Base-by-base conservation (phyloP, 1,284 basidiomycete species). In the Papiliotrema fonsecae region DNA sequence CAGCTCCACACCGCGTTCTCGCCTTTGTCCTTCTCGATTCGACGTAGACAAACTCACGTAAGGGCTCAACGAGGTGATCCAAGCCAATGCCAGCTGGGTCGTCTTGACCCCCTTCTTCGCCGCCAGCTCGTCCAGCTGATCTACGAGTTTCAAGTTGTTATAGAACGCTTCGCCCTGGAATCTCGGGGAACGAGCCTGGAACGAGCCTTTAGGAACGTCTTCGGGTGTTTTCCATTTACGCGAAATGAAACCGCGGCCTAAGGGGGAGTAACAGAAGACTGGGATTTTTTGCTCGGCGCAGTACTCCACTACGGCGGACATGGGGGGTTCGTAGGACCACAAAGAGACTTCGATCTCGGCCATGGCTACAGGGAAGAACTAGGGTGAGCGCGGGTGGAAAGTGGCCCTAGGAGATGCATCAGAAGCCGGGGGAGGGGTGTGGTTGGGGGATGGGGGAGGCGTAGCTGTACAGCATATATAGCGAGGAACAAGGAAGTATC, bases 331-430 rank as follows among this genome's bases (percentile, higher is more conserved):
- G 62, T 90, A 88, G 71, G 86, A 90, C 58, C 86, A 82, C 0
- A 88, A 88, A 63, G 91, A 87, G 6, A 90, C 76, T 82, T 92
- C 86, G 47, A 93, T 83, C 65, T 93, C 80, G 24, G 79, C 76
- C 6, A 75, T 66, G n/a, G 76, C 70, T 44, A 81, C 75, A 3
- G 76, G 77, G 31, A 75, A 71, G 26, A 79, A 70, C 78, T 79
- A 49, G 6, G 24, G 24, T 51, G 41, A 51, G 34, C n/a, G 47
- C 36, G 21, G 28, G 19, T 21, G 16, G 44, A 36, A 16, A 26
- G 4, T 4, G 26, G 14, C 42, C 13, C 5, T 41, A 30, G 24
- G 9, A 16, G 32, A 11, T 32, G 32, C 16, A 28, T 4, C 21
- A 28, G 19, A 30, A 40, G 14, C 11, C 6, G 34, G 9, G 13